These are phyloP conservation scores for Vitellaria paradoxa DNA, from an alignment of 179 eudicot species.

Conservation along the genomic window DNA sequence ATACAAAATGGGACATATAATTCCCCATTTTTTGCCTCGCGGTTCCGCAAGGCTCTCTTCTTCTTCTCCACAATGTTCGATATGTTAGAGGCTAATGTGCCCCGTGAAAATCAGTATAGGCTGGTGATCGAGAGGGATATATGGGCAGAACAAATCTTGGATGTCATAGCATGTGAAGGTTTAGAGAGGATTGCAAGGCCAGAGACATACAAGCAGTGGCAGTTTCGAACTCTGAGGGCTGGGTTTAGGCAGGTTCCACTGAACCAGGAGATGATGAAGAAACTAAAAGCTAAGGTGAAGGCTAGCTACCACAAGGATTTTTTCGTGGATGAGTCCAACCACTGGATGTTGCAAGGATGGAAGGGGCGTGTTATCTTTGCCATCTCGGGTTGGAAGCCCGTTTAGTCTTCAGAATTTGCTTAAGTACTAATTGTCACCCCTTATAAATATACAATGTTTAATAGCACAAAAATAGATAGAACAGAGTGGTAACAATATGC, in stretches of 20 bases:
- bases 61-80: slow-evolving; percentile 35
- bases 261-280: slow-evolving; percentile 32
- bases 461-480: too few species aligned
- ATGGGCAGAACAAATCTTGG: slow-evolving; percentile 34
- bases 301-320: slow-evolving; percentile 26
- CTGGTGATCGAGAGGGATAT: slow-evolving; percentile 36
- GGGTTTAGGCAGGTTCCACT: slow-evolving; percentile 38
- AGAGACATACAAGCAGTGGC: slow-evolving; percentile 59
- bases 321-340: slow-evolving; percentile 36
- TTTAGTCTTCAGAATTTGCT: background rate
- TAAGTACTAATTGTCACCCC: too few species aligned
- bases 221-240: slow-evolving; percentile 31
- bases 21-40: slow-evolving; percentile 40
- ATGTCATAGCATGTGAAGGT: slow-evolving; percentile 56
- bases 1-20: slow-evolving; percentile 33
- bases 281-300: slow-evolving; percentile 29
- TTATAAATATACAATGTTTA: too few species aligned
- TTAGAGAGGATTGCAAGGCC: slow-evolving; percentile 51
- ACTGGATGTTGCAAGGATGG: slow-evolving; percentile 49
- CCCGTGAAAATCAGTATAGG: slow-evolving; percentile 36
- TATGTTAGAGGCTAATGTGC: slow-evolving; percentile 38
- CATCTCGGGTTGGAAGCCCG: slow-evolving; percentile 42
- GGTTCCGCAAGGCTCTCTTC: slow-evolving; percentile 42
- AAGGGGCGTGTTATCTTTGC: slow-evolving; percentile 43
- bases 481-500: too few species aligned